These are phyloP conservation scores for Diaporthe nobilis DNA, from an alignment of 2,329 filamentous ascomycete species.

Conservation along the genomic window DNA sequence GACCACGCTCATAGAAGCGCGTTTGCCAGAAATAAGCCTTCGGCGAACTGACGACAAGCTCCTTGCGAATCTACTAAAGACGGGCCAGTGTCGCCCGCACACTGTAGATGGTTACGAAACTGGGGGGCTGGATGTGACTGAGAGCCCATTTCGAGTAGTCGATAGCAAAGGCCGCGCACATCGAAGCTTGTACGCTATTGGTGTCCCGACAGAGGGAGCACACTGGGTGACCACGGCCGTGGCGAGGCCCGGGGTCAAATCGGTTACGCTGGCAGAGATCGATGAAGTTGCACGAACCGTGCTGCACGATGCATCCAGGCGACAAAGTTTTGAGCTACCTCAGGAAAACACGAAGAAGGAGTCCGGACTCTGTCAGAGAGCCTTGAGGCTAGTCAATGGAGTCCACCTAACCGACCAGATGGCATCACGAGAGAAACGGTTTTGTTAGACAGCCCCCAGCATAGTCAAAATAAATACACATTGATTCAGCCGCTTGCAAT, in stretches of 20 bases:
- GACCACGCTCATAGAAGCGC: constrained; percentile 12
- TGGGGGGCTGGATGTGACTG: not conserved
- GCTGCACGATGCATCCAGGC: not conserved
- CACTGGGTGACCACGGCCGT: constrained; percentile 8
- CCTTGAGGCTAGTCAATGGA: not conserved
- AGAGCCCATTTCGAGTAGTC: not conserved
- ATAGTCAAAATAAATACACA: not conserved
- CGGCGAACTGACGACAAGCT: not conserved
- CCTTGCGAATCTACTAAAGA: not conserved
- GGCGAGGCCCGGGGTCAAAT: constrained; percentile 17
- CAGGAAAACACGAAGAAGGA: not conserved
- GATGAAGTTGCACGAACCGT: constrained; percentile 15
- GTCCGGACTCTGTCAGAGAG: not conserved
- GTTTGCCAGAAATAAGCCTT: not conserved
- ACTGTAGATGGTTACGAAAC: not conserved
- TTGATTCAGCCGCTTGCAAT: not conserved
- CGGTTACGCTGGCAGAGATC: constrained; percentile 5
- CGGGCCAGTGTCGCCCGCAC: constrained; percentile 15
- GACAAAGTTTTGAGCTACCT: not conserved
- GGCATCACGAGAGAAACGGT: not conserved
- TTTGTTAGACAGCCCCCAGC: not conserved
- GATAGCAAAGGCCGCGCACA: not conserved
- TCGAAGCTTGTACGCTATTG: not conserved
- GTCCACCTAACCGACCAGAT: not conserved
- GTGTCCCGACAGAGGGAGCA: constrained; percentile 10